Evolutionary conservation across 2,329 filamentous ascomycete species (phyloP).

Genomic region (Epichloe sp.): DNA sequence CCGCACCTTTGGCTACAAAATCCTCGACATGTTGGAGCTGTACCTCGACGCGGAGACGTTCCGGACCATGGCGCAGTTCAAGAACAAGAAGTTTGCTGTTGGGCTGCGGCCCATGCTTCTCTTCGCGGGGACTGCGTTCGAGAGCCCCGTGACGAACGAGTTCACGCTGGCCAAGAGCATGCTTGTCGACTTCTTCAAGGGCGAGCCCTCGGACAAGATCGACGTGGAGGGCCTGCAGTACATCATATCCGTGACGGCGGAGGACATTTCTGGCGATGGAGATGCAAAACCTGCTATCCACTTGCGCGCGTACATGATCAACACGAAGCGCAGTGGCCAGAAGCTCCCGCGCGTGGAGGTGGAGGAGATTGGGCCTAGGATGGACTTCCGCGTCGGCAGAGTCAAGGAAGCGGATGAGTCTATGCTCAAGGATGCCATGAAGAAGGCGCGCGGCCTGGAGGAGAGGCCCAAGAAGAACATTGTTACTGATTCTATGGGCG

Average conservation of each 20-base stretch:
- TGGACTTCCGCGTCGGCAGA: conserved; percentile 81
- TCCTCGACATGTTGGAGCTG: conserved; percentile 91
- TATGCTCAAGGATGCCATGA: conserved; percentile 81
- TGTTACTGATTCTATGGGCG: conserved; percentile 77
- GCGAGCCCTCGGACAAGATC: conserved; percentile 59
- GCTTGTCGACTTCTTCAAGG: conserved; percentile 83
- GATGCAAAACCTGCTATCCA: conserved; percentile 44
- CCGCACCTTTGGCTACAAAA: conserved; percentile 72
- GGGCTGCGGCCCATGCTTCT: conserved; percentile 80
- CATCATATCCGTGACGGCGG: conserved; percentile 67
- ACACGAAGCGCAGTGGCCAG: conserved; percentile 75
- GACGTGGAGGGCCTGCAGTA: conserved; percentile 95
- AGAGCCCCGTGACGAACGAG: conserved; percentile 63
- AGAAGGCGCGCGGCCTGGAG: conserved; percentile 62
- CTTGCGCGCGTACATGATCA: conserved; percentile 73
- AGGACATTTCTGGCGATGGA: conserved; percentile 38
- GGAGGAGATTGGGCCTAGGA: conserved; percentile 87
- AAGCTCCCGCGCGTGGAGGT: conserved; percentile 82
- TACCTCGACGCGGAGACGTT: conserved; percentile 64
- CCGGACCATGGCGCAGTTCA: conserved; percentile 61
- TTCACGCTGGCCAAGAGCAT: conserved; percentile 81
- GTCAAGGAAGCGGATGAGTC: conserved; percentile 63
- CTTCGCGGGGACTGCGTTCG: conserved; percentile 83
- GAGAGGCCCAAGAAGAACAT: conserved; percentile 94
- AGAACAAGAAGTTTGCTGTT: conserved; percentile 59